Conservation (phyloP, 1,284 basidiomycete species). For the Ganoderma sinense region DNA sequence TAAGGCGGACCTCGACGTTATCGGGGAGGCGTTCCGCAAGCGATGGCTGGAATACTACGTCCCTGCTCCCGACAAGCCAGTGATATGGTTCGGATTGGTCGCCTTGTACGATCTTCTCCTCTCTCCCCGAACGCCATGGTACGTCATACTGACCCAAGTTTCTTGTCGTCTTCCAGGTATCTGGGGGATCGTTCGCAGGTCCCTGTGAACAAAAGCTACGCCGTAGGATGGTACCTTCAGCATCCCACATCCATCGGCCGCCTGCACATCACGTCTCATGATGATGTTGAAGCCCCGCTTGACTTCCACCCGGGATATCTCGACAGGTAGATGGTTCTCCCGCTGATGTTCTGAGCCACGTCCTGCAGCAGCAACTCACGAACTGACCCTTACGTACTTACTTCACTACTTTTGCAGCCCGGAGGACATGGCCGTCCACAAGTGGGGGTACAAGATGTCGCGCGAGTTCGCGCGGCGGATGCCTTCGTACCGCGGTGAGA, state of each 20-base stretch:
- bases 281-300: constrained; percentile 27
- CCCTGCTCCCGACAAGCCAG: constrained; percentile 56
- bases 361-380: background rate
- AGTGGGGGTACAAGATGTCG: constrained; percentile 43
- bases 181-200: constrained; percentile 36
- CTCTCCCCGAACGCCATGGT: background rate
- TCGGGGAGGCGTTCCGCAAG: constrained; percentile 52
- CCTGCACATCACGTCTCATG: constrained; percentile 31
- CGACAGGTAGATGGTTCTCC: constrained; percentile 22
- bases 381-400: background rate
- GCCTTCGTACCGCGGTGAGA: constrained; percentile 45
- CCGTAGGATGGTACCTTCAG: constrained; percentile 40
- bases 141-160: background rate
- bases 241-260: constrained; percentile 30
- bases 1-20: constrained; percentile 47
- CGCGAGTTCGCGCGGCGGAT: constrained; percentile 46
- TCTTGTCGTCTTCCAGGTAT: constrained; percentile 29
- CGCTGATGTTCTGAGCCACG: background rate
- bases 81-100: constrained; percentile 45
- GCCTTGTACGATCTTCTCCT: constrained; percentile 39
- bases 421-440: constrained; percentile 49
- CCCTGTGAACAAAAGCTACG: constrained; percentile 42
- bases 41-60: constrained; percentile 53
- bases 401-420: constrained; percentile 13
- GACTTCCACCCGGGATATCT: constrained; percentile 36